A percentile compares a stretch with the other conserved stretches of the same genome.
These are phyloP conservation scores for Peziza echinospora DNA, from an alignment of 495 filamentous ascomycete species.

Conservation along the genomic window DNA sequence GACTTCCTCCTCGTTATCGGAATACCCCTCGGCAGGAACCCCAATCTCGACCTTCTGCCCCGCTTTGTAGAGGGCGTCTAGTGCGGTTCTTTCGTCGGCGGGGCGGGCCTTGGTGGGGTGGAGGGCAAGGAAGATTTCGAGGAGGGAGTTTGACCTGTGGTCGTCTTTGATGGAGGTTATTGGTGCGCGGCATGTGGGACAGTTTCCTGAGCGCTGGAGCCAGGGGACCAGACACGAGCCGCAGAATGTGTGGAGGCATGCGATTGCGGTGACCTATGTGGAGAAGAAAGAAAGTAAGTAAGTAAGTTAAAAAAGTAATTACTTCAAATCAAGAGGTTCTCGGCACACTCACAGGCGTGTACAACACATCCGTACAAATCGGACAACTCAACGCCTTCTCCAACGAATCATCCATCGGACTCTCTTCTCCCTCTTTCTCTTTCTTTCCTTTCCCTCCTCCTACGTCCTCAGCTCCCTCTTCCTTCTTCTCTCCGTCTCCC, in stretches of 20 bases:
- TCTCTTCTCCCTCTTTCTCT: not conserved
- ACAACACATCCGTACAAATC: constrained; percentile 91
- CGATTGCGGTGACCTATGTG: constrained; percentile 11
- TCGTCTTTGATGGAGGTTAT: constrained; percentile 69
- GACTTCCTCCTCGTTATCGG: constrained; percentile 11
- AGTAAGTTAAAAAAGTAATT: no score
- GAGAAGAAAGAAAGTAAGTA: no score
- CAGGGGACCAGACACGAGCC: constrained; percentile 13
- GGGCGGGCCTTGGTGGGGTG: constrained; percentile 50
- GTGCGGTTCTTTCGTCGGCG: constrained; percentile 47
- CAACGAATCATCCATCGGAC: constrained; percentile 4
- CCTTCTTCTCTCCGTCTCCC: not conserved
- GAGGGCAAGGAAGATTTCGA: constrained; percentile 57
- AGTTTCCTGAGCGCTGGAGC: constrained; percentile 38
- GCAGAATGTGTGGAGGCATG: not conserved
- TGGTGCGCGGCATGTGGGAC: constrained; percentile 66
- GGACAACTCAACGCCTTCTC: constrained; percentile 11
- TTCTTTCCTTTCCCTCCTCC: not conserved
- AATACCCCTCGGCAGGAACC: not conserved
- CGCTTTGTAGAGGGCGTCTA: constrained; percentile 46
- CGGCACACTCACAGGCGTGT: constrained; percentile 79
- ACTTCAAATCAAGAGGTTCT: no score
- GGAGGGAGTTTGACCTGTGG: constrained; percentile 54
- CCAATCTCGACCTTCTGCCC: constrained; percentile 42
- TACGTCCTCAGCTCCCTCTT: not conserved